Conservation (phyloP, 139 green algal species). For the Closterium sp. region DNA sequence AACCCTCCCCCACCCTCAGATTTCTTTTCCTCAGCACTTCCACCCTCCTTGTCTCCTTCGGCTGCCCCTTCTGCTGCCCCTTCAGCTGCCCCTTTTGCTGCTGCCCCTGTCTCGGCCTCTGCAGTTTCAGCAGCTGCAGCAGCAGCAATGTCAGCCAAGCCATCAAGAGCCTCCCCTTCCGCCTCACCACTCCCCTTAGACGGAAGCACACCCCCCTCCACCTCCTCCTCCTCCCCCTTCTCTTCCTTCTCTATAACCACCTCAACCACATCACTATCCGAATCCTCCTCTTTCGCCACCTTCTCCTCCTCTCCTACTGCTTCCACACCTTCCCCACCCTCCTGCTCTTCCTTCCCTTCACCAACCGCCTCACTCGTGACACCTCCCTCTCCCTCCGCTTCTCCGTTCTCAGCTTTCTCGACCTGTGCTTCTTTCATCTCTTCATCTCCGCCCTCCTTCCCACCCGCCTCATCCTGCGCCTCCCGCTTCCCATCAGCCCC, state of each 20-base stretch:
- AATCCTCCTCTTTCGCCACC: not conserved
- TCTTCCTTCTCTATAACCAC: not conserved
- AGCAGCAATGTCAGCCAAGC: not conserved
- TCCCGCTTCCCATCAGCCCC: not conserved
- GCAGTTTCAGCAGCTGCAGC: not conserved
- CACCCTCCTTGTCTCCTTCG: not conserved
- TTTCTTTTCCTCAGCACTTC: not conserved
- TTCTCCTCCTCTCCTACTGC: constrained; percentile 1
- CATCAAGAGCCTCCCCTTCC: not conserved
- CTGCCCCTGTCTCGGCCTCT: not conserved
- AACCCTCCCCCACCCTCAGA: not conserved
- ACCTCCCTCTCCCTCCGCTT: not conserved
- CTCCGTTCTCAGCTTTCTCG: not conserved
- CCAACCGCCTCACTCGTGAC: no score
- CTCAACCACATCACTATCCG: not conserved
- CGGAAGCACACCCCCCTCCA: not conserved
- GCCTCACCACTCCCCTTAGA: not conserved
- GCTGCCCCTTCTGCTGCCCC: not conserved
- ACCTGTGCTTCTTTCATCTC: not conserved
- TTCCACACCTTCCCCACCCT: not conserved
- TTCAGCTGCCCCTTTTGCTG: not conserved
- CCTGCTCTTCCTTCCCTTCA: constrained; percentile 8
- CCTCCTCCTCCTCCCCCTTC: constrained; percentile 1
- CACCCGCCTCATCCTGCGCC: not conserved
- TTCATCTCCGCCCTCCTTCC: not conserved